Evolutionary conservation across 2,329 filamentous ascomycete genomes (phyloP).

Genomic region (Sporothrix sp.): DNA sequence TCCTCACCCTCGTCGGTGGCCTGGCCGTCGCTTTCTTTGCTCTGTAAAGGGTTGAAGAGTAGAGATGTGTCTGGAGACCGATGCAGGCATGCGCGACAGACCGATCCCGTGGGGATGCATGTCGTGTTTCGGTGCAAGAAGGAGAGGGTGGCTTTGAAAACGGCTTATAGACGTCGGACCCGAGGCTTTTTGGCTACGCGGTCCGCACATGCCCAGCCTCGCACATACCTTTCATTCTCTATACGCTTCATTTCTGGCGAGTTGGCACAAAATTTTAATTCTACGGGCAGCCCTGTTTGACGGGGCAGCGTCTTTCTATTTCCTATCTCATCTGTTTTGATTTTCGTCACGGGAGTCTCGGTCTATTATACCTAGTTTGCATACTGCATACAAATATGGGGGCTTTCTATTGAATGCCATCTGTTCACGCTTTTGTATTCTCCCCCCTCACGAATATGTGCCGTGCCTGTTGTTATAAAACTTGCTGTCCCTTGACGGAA

Average conservation of each 20-base stretch:
- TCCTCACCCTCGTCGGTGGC: slow-evolving; percentile 34
- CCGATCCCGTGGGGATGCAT: too few relatives aligned
- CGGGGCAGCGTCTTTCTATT: neutral
- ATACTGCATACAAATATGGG: too few relatives aligned
- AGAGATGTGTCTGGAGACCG: neutral
- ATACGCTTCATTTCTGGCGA: neutral
- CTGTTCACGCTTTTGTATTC: too few relatives aligned
- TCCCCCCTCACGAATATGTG: too few relatives aligned
- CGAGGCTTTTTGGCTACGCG: neutral
- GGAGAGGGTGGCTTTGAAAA: too few relatives aligned
- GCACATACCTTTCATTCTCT: neutral
- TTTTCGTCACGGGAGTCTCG: too few relatives aligned
- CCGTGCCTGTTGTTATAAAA: too few relatives aligned
- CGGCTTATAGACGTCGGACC: neutral
- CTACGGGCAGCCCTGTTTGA: neutral
- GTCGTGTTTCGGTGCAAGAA: too few relatives aligned
- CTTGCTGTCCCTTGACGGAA: too few relatives aligned
- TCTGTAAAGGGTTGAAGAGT: slow-evolving; percentile 27
- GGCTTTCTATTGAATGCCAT: too few relatives aligned
- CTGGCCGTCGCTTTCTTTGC: slow-evolving; percentile 33
- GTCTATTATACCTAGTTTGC: too few relatives aligned
- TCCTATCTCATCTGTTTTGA: neutral
- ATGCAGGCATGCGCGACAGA: neutral
- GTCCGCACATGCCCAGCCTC: neutral
- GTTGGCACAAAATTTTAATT: slow-evolving; percentile 3